Conservation (phyloP, 257 asterid genomes). For the Solanum rostratum region DNA sequence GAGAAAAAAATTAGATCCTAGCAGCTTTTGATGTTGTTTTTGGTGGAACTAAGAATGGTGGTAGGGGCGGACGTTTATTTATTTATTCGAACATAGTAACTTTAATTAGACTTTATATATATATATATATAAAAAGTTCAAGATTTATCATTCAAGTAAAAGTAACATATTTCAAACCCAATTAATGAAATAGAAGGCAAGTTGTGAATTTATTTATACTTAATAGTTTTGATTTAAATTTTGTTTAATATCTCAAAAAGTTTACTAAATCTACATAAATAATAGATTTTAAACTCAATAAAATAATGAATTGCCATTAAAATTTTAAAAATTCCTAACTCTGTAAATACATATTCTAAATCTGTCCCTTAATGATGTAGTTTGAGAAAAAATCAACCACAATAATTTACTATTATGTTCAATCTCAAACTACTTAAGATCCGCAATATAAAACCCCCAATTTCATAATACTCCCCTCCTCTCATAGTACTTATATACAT, state of each 20-base stretch:
- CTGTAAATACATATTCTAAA: background rate
- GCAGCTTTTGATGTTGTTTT: background rate
- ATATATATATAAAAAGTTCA: too few species aligned
- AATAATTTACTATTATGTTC: background rate
- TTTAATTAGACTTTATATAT: too few species aligned
- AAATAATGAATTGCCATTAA: background rate
- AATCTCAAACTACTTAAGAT: background rate
- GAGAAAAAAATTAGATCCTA: too few species aligned
- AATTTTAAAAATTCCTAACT: too few species aligned
- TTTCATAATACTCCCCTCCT: background rate
- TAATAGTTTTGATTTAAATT: too few species aligned
- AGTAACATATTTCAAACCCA: background rate
- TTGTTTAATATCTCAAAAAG: too few species aligned
- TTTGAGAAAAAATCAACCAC: background rate
- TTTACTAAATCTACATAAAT: background rate
- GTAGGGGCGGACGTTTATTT: background rate
- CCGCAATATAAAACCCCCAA: background rate
- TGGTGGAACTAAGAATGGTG: background rate
- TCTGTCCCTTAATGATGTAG: background rate
- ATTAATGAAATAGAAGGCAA: background rate
- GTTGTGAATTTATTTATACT: too few species aligned
- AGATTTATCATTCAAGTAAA: background rate
- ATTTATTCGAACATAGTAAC: background rate
- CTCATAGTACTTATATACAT: accelerated
- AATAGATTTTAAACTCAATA: background rate